These are phyloP conservation scores for Pleomassaria siparia DNA, from an alignment of 2,329 filamentous ascomycete genomes.

Conservation along the genomic window DNA sequence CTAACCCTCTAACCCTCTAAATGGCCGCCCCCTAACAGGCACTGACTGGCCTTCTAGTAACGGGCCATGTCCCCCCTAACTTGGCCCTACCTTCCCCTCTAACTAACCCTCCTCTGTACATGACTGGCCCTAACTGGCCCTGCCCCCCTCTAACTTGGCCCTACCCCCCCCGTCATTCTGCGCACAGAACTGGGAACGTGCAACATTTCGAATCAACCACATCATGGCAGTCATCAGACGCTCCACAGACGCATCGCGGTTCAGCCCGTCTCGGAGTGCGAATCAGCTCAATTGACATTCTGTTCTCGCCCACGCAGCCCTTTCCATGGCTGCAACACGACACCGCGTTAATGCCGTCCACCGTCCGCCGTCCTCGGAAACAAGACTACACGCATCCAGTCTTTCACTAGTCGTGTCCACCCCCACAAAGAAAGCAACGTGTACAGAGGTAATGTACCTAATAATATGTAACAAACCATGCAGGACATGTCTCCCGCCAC, in stretches of 20 bases:
- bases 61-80: too few species aligned
- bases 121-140: too few species aligned
- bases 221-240: background rate
- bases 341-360: background rate
- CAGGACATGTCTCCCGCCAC: slow-evolving; percentile 20
- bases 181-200: slow-evolving; percentile 2
- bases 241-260: background rate
- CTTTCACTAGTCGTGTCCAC: too few species aligned
- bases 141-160: too few species aligned
- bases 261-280: background rate
- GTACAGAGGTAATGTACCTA: slow-evolving; percentile 11
- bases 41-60: too few species aligned
- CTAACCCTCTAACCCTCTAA: too few species aligned
- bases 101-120: too few species aligned
- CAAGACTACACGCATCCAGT: slow-evolving; percentile 17
- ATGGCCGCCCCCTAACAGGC: too few species aligned
- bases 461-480: too few species aligned
- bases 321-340: background rate
- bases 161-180: background rate
- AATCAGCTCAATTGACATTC: background rate
- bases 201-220: background rate
- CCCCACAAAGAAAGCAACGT: slow-evolving; percentile 26
- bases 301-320: slow-evolving; percentile 1
- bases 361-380: slow-evolving; percentile 9
- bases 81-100: too few species aligned